These are phyloP conservation scores for Pyrenochaeta sp. DNA, from an alignment of 2,329 filamentous ascomycete genomes.

Conservation along the genomic window DNA sequence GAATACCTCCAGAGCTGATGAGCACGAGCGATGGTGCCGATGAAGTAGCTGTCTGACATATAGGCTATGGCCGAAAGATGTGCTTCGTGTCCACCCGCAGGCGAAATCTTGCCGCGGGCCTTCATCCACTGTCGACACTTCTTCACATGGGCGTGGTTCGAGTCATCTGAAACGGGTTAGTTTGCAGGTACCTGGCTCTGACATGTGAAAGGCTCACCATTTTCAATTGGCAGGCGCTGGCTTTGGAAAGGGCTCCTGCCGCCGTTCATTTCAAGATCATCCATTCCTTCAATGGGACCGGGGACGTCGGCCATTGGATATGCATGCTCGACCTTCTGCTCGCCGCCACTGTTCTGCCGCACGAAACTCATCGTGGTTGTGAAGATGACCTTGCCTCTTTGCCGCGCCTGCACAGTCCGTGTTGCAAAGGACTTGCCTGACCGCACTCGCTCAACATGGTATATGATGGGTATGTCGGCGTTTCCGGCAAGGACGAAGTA, in stretches of 20 bases:
- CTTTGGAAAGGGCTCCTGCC: conserved; percentile 63
- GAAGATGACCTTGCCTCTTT: conserved; percentile 89
- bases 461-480: conserved; percentile 83
- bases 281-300: conserved; percentile 52
- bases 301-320: conserved; percentile 59
- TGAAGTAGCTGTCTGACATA: conserved; percentile 91
- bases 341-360: conserved; percentile 66
- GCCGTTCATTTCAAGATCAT: conserved; percentile 40
- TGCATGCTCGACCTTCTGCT: conserved; percentile 70
- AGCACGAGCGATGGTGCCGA: conserved; percentile 83
- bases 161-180: conserved; percentile 47
- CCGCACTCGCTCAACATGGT: conserved; percentile 92
- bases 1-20: conserved; percentile 82
- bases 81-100: conserved; percentile 75
- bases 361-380: conserved; percentile 94
- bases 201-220: conserved; percentile 48
- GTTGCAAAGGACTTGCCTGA: conserved; percentile 91
- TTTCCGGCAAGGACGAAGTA: conserved; percentile 96
- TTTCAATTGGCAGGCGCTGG: conserved; percentile 63
- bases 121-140: conserved; percentile 74
- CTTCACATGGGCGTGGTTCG: conserved; percentile 67
- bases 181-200: conserved; percentile 2
- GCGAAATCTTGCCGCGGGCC: conserved; percentile 75
- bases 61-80: conserved; percentile 91
- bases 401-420: conserved; percentile 92